Evolutionary conservation across 1,284 basidiomycete genomes (phyloP).

Genomic region (Xerocomus nothofagi): DNA sequence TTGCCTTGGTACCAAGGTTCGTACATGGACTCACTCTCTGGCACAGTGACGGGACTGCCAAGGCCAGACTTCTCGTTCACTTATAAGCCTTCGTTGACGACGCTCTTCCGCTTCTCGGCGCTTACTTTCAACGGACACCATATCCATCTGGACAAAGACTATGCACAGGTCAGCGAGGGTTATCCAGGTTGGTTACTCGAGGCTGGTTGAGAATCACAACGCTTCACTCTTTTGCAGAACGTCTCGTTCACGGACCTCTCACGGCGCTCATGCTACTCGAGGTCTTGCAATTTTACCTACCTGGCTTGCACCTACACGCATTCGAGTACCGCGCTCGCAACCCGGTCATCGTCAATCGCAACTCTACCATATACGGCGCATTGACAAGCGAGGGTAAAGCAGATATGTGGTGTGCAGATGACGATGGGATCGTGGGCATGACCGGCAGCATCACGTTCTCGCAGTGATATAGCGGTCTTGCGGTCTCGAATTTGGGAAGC

Average conservation of each 20-base stretch:
- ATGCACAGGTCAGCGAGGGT: slow-evolving; percentile 66
- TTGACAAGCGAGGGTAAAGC: slow-evolving; percentile 43
- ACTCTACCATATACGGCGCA: slow-evolving; percentile 53
- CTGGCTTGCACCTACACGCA: slow-evolving; percentile 42
- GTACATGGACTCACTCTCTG: neutral
- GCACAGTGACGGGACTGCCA: slow-evolving; percentile 52
- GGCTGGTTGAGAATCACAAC: neutral
- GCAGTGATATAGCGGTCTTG: slow-evolving; percentile 7
- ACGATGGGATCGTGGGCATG: slow-evolving; percentile 71
- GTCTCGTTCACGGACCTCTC: slow-evolving; percentile 80
- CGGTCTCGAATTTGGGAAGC: neutral
- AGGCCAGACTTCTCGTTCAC: slow-evolving; percentile 58
- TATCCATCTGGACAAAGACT: slow-evolving; percentile 74
- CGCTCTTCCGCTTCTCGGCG: slow-evolving; percentile 82
- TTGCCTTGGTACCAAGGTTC: neutral
- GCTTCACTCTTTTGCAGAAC: slow-evolving; percentile 45
- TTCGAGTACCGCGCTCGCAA: slow-evolving; percentile 79
- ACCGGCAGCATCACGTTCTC: slow-evolving; percentile 46
- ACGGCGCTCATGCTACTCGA: slow-evolving; percentile 79
- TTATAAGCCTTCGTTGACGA: slow-evolving; percentile 67
- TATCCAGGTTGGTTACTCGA: slow-evolving; percentile 57
- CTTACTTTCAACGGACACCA: slow-evolving; percentile 78
- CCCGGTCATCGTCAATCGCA: slow-evolving; percentile 66
- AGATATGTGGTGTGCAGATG: slow-evolving; percentile 56
- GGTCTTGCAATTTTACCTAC: slow-evolving; percentile 48